phyloP scores from a whole-genome alignment of 2,329 filamentous ascomycete species.

The Pleurostoma richardsiae region DNA sequence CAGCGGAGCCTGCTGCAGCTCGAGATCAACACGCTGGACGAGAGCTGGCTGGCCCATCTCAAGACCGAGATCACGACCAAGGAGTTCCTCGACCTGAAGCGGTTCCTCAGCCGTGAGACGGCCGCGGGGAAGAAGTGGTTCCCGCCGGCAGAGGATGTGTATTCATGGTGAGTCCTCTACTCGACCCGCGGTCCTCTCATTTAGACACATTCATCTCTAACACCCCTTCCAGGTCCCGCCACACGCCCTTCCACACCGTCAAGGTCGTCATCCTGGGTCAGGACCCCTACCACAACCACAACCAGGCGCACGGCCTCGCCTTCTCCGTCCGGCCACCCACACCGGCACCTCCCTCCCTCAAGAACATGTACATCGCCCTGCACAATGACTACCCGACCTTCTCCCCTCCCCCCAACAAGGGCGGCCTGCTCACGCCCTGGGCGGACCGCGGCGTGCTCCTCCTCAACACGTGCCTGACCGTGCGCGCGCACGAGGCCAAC shows the following conservation, averaged over 20 bases:
- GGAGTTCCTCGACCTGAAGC: constrained; percentile 83
- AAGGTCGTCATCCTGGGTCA: constrained; percentile 93
- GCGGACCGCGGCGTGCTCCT: constrained; percentile 88
- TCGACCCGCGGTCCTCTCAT: not conserved
- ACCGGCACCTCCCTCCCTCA: constrained; percentile 79
- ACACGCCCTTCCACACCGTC: constrained; percentile 82
- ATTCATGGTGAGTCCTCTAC: constrained; percentile 71
- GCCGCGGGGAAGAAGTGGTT: constrained; percentile 73
- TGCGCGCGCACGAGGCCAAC: constrained; percentile 83
- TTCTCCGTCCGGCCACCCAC: constrained; percentile 93
- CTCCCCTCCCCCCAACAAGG: constrained; percentile 66
- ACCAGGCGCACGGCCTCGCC: constrained; percentile 92
- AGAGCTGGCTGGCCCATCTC: constrained; percentile 84
- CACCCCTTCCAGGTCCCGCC: constrained; percentile 71
- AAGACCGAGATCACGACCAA: constrained; percentile 78
- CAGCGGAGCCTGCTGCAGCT: constrained; percentile 77
- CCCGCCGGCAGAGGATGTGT: constrained; percentile 82
- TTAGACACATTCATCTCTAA: constrained; percentile 1
- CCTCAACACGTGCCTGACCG: constrained; percentile 92
- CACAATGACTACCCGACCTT: constrained; percentile 86
- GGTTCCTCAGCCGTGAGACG: constrained; percentile 76
- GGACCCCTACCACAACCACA: constrained; percentile 93
- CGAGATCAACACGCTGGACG: constrained; percentile 87
- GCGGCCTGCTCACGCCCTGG: constrained; percentile 86
- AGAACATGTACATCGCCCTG: constrained; percentile 89